phyloP scores from a whole-genome alignment of 768 basidiomycete genomes.

The Lactarius pseudohatsudake region DNA sequence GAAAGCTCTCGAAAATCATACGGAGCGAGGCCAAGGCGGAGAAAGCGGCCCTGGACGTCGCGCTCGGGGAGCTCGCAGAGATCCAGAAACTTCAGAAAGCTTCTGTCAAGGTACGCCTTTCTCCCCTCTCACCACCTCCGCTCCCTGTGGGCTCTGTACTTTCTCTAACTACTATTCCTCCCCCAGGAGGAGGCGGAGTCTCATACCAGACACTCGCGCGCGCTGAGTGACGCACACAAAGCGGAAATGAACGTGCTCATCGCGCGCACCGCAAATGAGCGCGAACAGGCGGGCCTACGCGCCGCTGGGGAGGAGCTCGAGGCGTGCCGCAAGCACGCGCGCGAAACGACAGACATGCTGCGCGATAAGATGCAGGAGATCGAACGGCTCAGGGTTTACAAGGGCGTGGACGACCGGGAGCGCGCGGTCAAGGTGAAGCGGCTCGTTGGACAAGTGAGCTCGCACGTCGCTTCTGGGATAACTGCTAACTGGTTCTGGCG shows the following conservation, averaged over 20 bases:
- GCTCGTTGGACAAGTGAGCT: slow-evolving; percentile 22
- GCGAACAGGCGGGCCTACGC: slow-evolving; percentile 34
- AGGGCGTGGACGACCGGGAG: slow-evolving; percentile 60
- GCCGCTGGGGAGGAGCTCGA: slow-evolving; percentile 52
- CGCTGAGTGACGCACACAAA: slow-evolving; percentile 59
- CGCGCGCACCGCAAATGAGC: slow-evolving; percentile 44
- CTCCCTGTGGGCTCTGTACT: neutral
- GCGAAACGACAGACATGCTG: slow-evolving; percentile 58
- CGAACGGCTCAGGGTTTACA: slow-evolving; percentile 60
- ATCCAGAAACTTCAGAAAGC: slow-evolving; percentile 71
- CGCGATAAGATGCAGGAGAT: slow-evolving; percentile 74
- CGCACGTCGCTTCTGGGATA: neutral
- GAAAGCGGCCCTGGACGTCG: slow-evolving; percentile 56
- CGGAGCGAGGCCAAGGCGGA: slow-evolving; percentile 68
- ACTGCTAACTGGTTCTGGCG: neutral
- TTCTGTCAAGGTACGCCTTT: slow-evolving; percentile 50
- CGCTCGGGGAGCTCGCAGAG: slow-evolving; percentile 62
- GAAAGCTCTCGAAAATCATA: slow-evolving; percentile 65
- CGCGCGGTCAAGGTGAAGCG: slow-evolving; percentile 20
- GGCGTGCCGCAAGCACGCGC: slow-evolving; percentile 51
- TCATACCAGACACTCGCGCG: slow-evolving; percentile 51
- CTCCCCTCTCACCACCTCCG: neutral
- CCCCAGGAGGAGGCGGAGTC: slow-evolving; percentile 58
- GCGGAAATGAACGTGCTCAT: slow-evolving; percentile 59
- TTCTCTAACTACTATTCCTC: neutral